Percentiles rank a stretch among this genome's conserved stretches.
These are phyloP conservation scores for Cyclostephanos invisitatus DNA, from an alignment of 108 stramenopile species.

Conservation along the genomic window DNA sequence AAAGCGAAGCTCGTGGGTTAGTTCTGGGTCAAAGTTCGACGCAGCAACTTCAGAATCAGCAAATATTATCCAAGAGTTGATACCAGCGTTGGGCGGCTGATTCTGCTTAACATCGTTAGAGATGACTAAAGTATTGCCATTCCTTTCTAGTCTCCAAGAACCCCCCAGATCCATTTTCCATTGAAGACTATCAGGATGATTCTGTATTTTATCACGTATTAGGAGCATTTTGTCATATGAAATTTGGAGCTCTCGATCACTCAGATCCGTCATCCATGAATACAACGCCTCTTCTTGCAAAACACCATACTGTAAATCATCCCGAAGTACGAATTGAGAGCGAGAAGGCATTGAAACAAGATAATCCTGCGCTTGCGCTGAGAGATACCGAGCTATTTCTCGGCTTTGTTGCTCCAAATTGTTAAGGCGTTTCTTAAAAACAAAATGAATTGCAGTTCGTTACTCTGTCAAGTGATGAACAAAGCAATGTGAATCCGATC, in stretches of 20 bases:
- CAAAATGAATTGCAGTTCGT: background rate
- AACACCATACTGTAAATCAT: conserved; percentile 25
- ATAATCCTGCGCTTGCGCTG: conserved; percentile 42
- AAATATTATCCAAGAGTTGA: conserved; percentile 21
- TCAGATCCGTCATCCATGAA: conserved; percentile 46
- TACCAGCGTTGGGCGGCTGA: background rate
- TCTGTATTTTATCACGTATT: conserved; percentile 57
- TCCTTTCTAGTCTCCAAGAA: conserved; percentile 56
- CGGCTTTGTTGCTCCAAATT: conserved; percentile 68
- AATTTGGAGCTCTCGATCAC: conserved; percentile 34
- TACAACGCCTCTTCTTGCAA: conserved; percentile 70
- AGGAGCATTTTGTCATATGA: conserved; percentile 65
- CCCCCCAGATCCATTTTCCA: conserved; percentile 75
- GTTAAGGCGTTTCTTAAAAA: conserved; percentile 51
- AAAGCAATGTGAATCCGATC: background rate
- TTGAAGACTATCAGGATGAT: conserved; percentile 51
- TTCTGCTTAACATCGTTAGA: conserved; percentile 9
- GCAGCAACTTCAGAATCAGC: background rate
- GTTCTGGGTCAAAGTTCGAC: background rate
- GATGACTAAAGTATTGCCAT: conserved; percentile 54
- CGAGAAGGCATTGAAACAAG: conserved; percentile 41
- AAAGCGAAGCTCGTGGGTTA: conserved; percentile 21
- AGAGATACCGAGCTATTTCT: conserved; percentile 56
- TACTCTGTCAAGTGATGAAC: background rate
- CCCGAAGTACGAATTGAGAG: conserved; percentile 23